Conservation (phyloP, 495 filamentous ascomycete species). For the Trichoderma parareesei region DNA sequence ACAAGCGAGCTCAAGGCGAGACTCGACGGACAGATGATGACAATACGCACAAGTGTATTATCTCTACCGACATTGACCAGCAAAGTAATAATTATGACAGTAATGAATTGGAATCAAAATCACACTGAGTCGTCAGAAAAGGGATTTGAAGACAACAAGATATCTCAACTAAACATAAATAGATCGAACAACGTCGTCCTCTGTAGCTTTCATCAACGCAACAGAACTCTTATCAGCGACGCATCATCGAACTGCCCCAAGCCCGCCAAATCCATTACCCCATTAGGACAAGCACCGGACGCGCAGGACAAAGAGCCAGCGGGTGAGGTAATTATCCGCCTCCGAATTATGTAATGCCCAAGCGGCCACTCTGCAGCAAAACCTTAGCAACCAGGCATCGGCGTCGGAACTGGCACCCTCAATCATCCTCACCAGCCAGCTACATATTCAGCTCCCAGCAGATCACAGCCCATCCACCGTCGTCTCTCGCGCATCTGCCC, state of each 20-base stretch:
- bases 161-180: too few relatives aligned
- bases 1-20: not conserved
- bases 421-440: not conserved
- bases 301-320: not conserved
- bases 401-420: conserved; percentile 6
- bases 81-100: too few relatives aligned
- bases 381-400: conserved; percentile 8
- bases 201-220: too few relatives aligned
- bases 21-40: too few relatives aligned
- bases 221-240: too few relatives aligned
- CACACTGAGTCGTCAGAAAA: too few relatives aligned
- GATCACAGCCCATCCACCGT: not conserved
- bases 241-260: too few relatives aligned
- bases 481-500: not conserved
- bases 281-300: not conserved
- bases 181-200: too few relatives aligned
- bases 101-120: too few relatives aligned
- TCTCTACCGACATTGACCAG: too few relatives aligned
- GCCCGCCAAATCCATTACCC: not conserved
- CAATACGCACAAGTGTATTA: too few relatives aligned
- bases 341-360: conserved; percentile 4
- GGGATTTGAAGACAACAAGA: too few relatives aligned
- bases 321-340: conserved; percentile 10
- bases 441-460: not conserved
- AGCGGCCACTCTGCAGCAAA: conserved; percentile 7